A percentile compares a stretch with the other conserved stretches of the same genome.
These are phyloP conservation scores for Paraleonurus japonicus DNA, from an alignment of 257 asterid genomes.

Conservation along the genomic window DNA sequence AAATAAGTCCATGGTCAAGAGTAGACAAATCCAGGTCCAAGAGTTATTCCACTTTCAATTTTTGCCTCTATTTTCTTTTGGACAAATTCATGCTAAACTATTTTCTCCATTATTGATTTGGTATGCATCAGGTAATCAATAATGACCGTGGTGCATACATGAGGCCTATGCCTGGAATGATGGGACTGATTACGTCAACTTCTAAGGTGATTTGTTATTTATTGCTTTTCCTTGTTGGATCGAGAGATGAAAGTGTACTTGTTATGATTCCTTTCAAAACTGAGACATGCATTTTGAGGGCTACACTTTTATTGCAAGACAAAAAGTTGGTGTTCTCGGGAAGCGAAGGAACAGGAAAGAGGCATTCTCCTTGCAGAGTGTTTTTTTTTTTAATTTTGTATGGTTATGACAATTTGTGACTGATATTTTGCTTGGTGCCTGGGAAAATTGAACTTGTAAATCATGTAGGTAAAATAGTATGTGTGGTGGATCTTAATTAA, in stretches of 20 bases:
- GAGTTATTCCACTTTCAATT: background rate
- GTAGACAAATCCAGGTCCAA: constrained; percentile 80
- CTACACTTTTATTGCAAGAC: background rate
- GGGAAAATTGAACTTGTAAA: background rate
- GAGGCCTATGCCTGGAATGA: constrained; percentile 94
- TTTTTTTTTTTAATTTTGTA: background rate
- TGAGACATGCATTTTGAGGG: background rate
- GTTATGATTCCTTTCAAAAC: background rate
- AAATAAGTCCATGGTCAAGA: constrained; percentile 81
- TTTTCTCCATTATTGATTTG: constrained; percentile 3
- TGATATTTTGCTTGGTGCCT: background rate
- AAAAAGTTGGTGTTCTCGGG: background rate
- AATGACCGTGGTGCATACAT: constrained; percentile 88
- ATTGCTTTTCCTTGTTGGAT: background rate
- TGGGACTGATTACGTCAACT: constrained; percentile 68
- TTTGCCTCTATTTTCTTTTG: constrained; percentile 1
- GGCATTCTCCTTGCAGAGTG: background rate
- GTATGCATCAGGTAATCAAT: constrained; percentile 63
- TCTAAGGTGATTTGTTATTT: constrained; percentile 51
- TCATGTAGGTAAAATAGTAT: background rate
- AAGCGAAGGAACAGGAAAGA: background rate
- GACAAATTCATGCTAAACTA: constrained; percentile 9
- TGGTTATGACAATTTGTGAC: background rate
- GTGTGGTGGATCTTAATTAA: background rate
- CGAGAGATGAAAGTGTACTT: background rate